Evolutionary conservation across 768 basidiomycete species (phyloP).

Genomic region (Postia placenta): DNA sequence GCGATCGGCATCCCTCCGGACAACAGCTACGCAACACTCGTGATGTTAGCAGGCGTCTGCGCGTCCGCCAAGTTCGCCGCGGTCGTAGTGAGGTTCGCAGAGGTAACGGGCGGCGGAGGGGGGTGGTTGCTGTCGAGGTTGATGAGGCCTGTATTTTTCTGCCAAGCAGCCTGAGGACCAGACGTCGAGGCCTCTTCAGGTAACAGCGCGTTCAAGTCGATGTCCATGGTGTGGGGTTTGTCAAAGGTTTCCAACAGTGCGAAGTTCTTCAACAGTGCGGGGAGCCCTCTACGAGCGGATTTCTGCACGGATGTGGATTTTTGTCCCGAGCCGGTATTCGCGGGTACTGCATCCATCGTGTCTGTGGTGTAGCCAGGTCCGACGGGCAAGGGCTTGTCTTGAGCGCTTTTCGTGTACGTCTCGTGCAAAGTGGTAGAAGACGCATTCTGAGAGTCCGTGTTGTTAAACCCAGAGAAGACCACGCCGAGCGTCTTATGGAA

Average conservation of each 20-base stretch:
- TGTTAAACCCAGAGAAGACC: neutral
- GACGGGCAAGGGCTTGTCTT: neutral
- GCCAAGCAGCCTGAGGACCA: neutral
- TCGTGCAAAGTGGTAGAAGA: neutral
- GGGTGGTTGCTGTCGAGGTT: constrained; percentile 23
- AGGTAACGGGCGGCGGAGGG: constrained; percentile 1
- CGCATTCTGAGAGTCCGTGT: neutral
- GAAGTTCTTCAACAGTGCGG: no score
- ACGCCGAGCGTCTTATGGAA: neutral
- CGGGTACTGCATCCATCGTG: constrained; percentile 2
- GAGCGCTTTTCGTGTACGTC: neutral
- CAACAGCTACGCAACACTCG: no score
- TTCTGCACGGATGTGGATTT: no score
- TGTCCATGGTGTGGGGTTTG: constrained; percentile 2
- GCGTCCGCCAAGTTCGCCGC: constrained; percentile 4
- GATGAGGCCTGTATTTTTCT: constrained; percentile 19
- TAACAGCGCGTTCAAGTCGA: neutral
- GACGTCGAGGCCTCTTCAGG: neutral
- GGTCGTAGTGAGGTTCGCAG: neutral
- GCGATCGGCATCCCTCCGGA: no score
- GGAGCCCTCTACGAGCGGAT: no score
- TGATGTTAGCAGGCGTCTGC: no score
- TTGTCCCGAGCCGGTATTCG: no score
- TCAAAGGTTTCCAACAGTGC: no score
- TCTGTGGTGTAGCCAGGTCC: neutral